Percentiles rank a stretch among this genome's conserved stretches.
Conservation (phyloP, 2,329 filamentous ascomycete genomes). For the Nemania sp. region DNA sequence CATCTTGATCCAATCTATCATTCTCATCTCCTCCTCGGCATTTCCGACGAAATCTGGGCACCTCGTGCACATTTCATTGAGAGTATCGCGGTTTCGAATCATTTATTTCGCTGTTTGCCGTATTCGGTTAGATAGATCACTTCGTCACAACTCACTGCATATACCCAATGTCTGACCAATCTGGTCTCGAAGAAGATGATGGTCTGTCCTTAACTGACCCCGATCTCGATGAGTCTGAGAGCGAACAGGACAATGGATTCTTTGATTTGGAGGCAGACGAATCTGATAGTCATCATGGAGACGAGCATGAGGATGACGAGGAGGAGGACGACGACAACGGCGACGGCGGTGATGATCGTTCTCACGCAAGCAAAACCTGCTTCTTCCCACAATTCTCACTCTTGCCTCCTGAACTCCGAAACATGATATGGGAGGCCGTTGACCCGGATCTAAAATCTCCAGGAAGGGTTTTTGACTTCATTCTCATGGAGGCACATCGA, state of each 20-base stretch:
- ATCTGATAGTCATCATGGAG: conserved; percentile 31
- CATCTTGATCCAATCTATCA: not conserved
- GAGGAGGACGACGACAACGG: conserved; percentile 18
- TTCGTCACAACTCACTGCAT: not conserved
- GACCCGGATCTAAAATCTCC: conserved; percentile 40
- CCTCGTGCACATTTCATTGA: not conserved
- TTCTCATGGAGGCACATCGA: not conserved
- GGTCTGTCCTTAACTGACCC: conserved; percentile 16
- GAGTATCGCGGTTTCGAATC: not conserved
- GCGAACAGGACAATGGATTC: conserved; percentile 29
- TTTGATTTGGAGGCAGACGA: conserved; percentile 42
- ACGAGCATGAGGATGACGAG: conserved; percentile 16
- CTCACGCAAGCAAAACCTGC: not conserved
- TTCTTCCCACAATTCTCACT: conserved; percentile 43
- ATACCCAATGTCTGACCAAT: conserved; percentile 33
- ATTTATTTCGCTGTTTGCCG: not conserved
- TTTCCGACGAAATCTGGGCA: not conserved
- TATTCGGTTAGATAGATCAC: not conserved
- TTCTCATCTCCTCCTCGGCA: conserved; percentile 2
- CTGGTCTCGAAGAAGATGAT: conserved; percentile 31
- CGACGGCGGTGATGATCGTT: not conserved
- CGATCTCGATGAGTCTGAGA: conserved; percentile 30
- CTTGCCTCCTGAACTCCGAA: conserved; percentile 43
- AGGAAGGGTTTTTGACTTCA: conserved; percentile 34
- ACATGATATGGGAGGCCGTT: conserved; percentile 43